Evolutionary conservation across 2,329 filamentous ascomycete genomes (phyloP), one percentile per base, ranked within the genome.

Genomic region (Epichloe typhina): DNA sequence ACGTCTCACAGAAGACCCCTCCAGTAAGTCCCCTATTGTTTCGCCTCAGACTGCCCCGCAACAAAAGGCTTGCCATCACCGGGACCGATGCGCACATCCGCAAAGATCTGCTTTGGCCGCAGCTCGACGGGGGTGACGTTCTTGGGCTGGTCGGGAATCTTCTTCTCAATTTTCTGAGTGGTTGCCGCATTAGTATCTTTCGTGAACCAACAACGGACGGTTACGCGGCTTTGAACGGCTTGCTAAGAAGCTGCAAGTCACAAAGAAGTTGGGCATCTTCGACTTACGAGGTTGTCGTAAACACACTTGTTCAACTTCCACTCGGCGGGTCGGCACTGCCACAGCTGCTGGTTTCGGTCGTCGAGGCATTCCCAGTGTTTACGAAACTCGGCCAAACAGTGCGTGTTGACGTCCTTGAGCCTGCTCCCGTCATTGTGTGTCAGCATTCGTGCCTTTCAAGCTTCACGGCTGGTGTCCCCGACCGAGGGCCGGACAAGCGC

Each of bases 291-390:
- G 68, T 96, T 97, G 59, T 96, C 84, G 66, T 86, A 97, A 46
- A 96, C 90, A 70, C 93, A 98, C 72, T 84, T 85, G 77, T 96
- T 98, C 62, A 98, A 74, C 66, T 83, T 83, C 80, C 88, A 84
- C 76, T 98, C 93, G 56, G 79, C 75, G 63, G 82, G 83, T 61
- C 93, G 82, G 75, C 93, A 98, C 65, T 97, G 88, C 86, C 88
- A 98, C 53, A 97, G 74, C 71, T 95, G 88, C 65, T 98, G 93
- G 76, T 98, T 98, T 75, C 94, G 90, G 73, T 95, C 84, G 65
- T 98, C 93, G 52, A 98, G 78, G 65, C 93, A 98, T 63, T 88
- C 77, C 89, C 90, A 98, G 74, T 98, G 93, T 64, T 80, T 79
- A 61, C 88, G 84, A 77, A 98, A 98, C 70, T 95, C 80, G 55